Base-by-base conservation (phyloP, 2,329 filamentous ascomycete species). In the Cryphonectria parasitica region DNA sequence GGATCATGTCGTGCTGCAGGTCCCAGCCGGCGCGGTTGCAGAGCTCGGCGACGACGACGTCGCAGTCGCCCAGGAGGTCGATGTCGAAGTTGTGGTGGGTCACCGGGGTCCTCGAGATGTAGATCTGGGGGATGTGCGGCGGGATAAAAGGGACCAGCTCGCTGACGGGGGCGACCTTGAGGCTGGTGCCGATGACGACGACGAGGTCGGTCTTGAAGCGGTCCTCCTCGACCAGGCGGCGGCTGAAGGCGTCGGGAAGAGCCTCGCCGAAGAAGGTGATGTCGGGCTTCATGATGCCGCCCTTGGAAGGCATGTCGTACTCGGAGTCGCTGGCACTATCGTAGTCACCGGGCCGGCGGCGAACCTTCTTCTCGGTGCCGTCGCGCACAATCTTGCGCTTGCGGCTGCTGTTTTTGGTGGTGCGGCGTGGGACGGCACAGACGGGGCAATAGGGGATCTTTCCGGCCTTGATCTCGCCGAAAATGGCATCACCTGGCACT, bases 251-350 rank as follows among this genome's bases (percentile, higher is more conserved):
- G 75, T 93, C 90, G 0, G 95, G 95, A 0, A 99, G 90, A 66
- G 90, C 87, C 82, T 99, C 96, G 75, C 95, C 95, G 77, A 98
- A 98, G 84, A 99, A 98, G 63, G 94, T 98, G 78, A 99, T 98
- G 82, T 98, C 95, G 11, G 96, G 96, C 86, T 92, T 97, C 94
- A 97, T 97, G 78, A 97, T 90, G 69, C 93, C 94, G 2, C 90
- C 88, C 64, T 87, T 85, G 2, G 90, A 89, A 74, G 90, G 86
- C 77, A 91, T 89, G 69, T 89, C 84, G 72, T 78, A 85, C 56
- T 85, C 83, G 39, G 83, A 82, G 67, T 86, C 84, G 19, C 85
- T 80, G 54, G 78, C 82, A 61, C 78, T 81, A 72, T 81, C 81
- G 74, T 79, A 81, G 70, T 81, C 82, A 69, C 77, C 79, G 56